phyloP scores from a whole-genome alignment of 148 eudicot genomes.

The Chenopodium quinoa region DNA sequence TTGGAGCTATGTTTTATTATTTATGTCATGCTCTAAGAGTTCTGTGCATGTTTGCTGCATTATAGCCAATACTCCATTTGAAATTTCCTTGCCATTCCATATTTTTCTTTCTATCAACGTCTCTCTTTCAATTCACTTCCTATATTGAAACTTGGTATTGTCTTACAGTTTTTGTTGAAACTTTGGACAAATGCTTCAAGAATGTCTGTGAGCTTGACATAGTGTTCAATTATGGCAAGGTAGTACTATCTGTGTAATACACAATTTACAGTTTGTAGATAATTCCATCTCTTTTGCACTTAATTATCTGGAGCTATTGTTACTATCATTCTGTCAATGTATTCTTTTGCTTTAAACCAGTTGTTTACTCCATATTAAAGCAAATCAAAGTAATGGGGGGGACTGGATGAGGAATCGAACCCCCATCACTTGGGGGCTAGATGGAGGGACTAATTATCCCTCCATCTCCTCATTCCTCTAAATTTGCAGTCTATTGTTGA shows the following conservation, averaged over 20 bases:
- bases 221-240: constrained; percentile 85
- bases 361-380: too few relatives aligned
- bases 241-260: constrained; percentile 35
- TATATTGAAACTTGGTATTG: constrained; percentile 3
- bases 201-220: constrained; percentile 92
- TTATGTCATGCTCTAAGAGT: not conserved
- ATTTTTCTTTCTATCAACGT: not conserved
- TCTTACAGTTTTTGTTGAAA: constrained; percentile 85
- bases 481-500: too few relatives aligned
- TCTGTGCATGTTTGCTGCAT: not conserved
- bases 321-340: not conserved
- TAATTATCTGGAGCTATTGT: not conserved
- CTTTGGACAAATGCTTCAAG: constrained; percentile 88
- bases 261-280: not conserved
- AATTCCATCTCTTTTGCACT: not conserved
- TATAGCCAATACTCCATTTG: not conserved
- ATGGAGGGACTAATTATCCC: too few relatives aligned
- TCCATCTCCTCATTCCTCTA: too few relatives aligned
- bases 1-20: not conserved
- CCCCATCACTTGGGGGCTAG: too few relatives aligned
- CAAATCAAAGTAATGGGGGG: too few relatives aligned
- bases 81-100: not conserved
- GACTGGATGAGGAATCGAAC: too few relatives aligned
- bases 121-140: not conserved
- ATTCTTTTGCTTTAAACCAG: not conserved